Percentiles rank a stretch among this genome's conserved stretches.
phyloP scores from a whole-genome alignment of 345 rosid species.

The Aquilaria sinensis region DNA sequence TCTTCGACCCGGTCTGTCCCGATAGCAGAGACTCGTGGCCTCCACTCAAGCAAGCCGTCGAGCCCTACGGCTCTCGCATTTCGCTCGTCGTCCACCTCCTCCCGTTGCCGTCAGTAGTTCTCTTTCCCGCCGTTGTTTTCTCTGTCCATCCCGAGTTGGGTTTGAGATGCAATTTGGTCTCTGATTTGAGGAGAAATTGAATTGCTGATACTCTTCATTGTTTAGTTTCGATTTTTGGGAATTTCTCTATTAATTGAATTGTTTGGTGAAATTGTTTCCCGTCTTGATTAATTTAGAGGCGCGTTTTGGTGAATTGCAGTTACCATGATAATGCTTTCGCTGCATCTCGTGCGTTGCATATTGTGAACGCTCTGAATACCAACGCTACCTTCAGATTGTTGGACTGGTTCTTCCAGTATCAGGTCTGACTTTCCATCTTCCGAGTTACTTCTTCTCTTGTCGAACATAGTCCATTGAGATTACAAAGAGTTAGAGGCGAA shows the following conservation, averaged over 20 bases:
- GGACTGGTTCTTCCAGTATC: slow-evolving; percentile 63
- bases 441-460: neutral
- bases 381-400: slow-evolving; percentile 57
- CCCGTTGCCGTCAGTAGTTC: slow-evolving; percentile 72
- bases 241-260: slow-evolving; percentile 5
- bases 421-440: slow-evolving; percentile 36
- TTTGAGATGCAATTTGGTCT: neutral
- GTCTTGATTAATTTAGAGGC: neutral
- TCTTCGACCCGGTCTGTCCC: slow-evolving; percentile 87
- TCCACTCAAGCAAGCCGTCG: slow-evolving; percentile 58
- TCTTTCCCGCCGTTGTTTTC: neutral
- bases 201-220: neutral
- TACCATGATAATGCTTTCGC: slow-evolving; percentile 86
- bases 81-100: slow-evolving; percentile 59
- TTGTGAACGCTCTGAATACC: slow-evolving; percentile 41
- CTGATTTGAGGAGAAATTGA: neutral
- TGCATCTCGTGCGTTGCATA: slow-evolving; percentile 73
- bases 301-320: slow-evolving; percentile 30
- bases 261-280: neutral
- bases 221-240: neutral
- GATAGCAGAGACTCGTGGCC: slow-evolving; percentile 87
- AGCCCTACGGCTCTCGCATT: slow-evolving; percentile 60
- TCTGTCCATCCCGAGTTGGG: neutral
- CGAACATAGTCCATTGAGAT: no score
- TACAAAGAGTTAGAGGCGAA: no score